These are phyloP conservation scores for Stentor roeselii DNA, from an alignment of 73 alveolate species.

Conservation along the genomic window DNA sequence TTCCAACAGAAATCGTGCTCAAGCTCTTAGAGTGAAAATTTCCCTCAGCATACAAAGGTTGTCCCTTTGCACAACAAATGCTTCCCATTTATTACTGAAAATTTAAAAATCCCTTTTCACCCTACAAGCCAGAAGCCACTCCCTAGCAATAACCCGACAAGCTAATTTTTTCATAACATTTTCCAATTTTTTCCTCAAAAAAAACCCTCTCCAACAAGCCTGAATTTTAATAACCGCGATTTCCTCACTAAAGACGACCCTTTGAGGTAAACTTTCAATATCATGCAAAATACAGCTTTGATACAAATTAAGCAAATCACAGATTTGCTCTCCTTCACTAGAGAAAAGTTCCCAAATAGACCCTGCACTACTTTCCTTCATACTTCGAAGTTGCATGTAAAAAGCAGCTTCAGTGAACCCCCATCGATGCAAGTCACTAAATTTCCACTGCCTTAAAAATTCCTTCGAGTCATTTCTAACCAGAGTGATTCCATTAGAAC, in stretches of 20 bases:
- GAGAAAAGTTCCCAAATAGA: constrained; percentile 25
- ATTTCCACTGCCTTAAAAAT: constrained; percentile 23
- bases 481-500: neutral
- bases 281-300: constrained; percentile 8
- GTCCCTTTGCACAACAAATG: neutral
- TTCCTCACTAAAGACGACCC: neutral
- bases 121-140: too few species aligned
- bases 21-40: neutral
- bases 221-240: constrained; percentile 20
- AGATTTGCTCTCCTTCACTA: neutral
- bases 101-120: too few species aligned
- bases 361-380: constrained; percentile 6
- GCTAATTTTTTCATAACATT: neutral
- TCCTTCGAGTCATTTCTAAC: neutral
- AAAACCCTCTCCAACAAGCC: constrained; percentile 25
- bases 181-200: neutral
- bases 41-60: neutral
- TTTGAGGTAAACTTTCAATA: neutral
- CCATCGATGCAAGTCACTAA: neutral
- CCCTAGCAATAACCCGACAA: neutral
- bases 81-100: neutral
- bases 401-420: constrained; percentile 4
- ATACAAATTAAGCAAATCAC: constrained; percentile 2
- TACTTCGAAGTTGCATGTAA: neutral
- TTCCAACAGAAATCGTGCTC: too few species aligned